A percentile compares a stretch with the other conserved stretches of the same genome.
Evolutionary conservation across 192 early-diverging fungal genomes (phyloP).

Genomic region (Podila minutissima): DNA sequence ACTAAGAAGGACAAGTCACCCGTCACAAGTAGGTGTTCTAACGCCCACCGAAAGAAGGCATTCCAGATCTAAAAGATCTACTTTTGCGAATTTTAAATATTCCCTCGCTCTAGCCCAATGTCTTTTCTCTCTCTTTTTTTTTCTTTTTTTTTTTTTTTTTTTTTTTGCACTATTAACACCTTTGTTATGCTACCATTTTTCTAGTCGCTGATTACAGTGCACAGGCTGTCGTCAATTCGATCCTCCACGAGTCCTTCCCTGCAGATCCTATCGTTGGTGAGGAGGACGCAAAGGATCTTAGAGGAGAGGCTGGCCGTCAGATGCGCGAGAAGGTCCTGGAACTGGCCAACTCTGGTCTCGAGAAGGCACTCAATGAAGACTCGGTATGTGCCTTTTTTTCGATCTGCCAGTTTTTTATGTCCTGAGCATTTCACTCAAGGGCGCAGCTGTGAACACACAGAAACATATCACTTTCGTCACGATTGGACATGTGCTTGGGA

Average conservation of each 20-base stretch:
- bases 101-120: not conserved
- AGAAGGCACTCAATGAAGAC: constrained; percentile 66
- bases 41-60: not conserved
- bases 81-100: constrained; percentile 8
- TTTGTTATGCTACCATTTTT: not conserved
- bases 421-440: too few species aligned
- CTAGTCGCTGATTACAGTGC: constrained; percentile 94
- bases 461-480: too few species aligned
- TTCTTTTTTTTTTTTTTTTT: not conserved
- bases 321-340: constrained; percentile 84
- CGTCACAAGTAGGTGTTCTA: constrained; percentile 78
- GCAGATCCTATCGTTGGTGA: constrained; percentile 94
- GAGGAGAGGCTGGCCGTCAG: constrained; percentile 67
- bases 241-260: constrained; percentile 83
- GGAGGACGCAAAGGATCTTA: constrained; percentile 91
- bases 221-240: constrained; percentile 93
- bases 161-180: not conserved
- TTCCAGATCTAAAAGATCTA: constrained; percentile 16
- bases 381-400: constrained; percentile 60
- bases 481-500: too few species aligned
- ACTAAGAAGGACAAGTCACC: constrained; percentile 96
- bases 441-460: too few species aligned
- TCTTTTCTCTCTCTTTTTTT: not conserved
- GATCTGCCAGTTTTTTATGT: too few species aligned
- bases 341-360: constrained; percentile 77